Evolutionary conservation across 225 moss, liverwort and hornwort species (phyloP).

Genomic region (Bryum argenteum): DNA sequence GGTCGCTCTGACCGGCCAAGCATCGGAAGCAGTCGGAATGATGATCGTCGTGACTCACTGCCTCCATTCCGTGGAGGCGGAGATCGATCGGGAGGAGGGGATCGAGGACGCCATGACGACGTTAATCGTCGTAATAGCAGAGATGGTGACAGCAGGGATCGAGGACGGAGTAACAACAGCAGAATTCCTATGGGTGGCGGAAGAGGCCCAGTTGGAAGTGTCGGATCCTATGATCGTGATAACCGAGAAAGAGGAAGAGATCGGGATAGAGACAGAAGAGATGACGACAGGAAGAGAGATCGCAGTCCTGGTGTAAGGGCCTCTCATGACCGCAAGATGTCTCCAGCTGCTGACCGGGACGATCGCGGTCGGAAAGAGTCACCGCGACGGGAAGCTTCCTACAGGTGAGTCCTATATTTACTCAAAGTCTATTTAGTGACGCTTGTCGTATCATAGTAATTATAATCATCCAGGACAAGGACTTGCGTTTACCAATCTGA

Average conservation of each 20-base stretch:
- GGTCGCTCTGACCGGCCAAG: constrained; percentile 95
- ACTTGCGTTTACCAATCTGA: constrained; percentile 13
- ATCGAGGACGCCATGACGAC: constrained; percentile 65
- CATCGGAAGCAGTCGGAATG: constrained; percentile 93
- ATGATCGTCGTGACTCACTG: constrained; percentile 84
- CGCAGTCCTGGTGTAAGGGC: constrained; percentile 79
- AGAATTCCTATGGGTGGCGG: constrained; percentile 50
- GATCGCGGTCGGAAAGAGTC: constrained; percentile 91
- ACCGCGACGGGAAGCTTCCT: constrained; percentile 75
- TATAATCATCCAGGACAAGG: constrained; percentile 3
- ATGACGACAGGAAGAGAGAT: constrained; percentile 87
- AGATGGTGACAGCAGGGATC: constrained; percentile 63
- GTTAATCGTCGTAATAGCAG: constrained; percentile 58
- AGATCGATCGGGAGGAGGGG: constrained; percentile 64
- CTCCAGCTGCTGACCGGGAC: constrained; percentile 73
- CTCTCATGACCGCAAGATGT: constrained; percentile 85
- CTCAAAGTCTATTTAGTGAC: background rate
- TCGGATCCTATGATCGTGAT: constrained; percentile 56
- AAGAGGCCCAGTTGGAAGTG: constrained; percentile 45
- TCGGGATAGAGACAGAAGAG: constrained; percentile 85
- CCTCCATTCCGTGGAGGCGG: constrained; percentile 70
- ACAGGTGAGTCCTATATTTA: constrained; percentile 52
- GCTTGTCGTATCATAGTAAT: constrained; percentile 16
- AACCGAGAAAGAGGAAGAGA: constrained; percentile 76
- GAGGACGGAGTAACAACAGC: constrained; percentile 53